Base-by-base conservation (phyloP, 140 eudicot species). In the Anethum foeniculum region DNA sequence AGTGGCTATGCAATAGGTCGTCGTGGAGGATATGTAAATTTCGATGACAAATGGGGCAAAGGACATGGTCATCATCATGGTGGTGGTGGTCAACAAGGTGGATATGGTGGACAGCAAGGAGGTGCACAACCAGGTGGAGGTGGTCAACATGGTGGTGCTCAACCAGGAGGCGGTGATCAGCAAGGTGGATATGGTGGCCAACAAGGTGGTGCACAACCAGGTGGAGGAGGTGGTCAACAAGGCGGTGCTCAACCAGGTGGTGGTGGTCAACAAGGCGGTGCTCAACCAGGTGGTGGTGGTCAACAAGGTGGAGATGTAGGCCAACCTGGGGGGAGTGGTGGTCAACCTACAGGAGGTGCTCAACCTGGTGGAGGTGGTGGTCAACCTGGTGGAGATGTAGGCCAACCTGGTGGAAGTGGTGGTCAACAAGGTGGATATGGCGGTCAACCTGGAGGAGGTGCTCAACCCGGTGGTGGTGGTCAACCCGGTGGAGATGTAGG, bases 71-170 rank as follows among this genome's bases (percentile, higher is more conserved):
- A 47, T 25, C 78, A 74, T 2, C 30, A 27, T 25, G 71, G 71
- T 12, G 30, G 71, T 11, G 71, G 18, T 15, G 74, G 73, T 12
- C 74, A 67, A 0, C 32, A 27, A 1, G 74, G 74, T 67, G 78
- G 78, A 67, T 67, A 67, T 9, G 78, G 78, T n/a, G 78, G 78
- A n/a, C 78, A 44, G 7, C 58, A 28, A 7, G 78, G 38, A 0
- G 58, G 78, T 67, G 43, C 74, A 2, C 51, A 41, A 21, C 49
- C 28, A 6, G 52, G 52, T 73, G 77, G 51, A 52, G 38, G 21
- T 2, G 75, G 14, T 3, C 39, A 34, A 13, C 72, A 3, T 12
- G 41, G 41, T 2, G 41, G 74, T n/a, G 69, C 69, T 56, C 65
- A 56, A 60, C 69, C 32, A 60, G 43, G 43, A 28, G 41, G 21